Conservation (phyloP, 2,329 filamentous ascomycete species). For the Xylaria sp. region DNA sequence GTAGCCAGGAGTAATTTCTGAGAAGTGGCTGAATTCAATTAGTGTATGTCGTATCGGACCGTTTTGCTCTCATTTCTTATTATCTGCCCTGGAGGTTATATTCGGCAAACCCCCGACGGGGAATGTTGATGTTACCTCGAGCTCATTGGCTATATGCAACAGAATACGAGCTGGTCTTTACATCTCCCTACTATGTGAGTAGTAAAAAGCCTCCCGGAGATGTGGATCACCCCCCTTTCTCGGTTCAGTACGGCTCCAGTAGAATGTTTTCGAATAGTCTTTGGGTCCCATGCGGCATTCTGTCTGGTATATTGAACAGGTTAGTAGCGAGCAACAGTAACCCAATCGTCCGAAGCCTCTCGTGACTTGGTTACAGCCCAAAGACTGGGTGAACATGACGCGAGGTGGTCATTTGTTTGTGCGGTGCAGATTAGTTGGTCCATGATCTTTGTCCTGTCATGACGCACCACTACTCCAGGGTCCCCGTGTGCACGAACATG, state of each 20-base stretch:
- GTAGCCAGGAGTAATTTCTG: not conserved
- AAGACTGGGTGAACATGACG: slow-evolving; percentile 8
- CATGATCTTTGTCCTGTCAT: slow-evolving; percentile 20
- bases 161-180: slow-evolving; percentile 31
- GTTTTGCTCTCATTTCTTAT: slow-evolving; percentile 22
- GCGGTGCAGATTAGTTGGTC: not conserved
- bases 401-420: slow-evolving; percentile 4
- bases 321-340: not conserved
- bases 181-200: slow-evolving; percentile 3
- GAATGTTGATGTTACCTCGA: slow-evolving; percentile 15
- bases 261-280: slow-evolving; percentile 13
- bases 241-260: slow-evolving; percentile 9
- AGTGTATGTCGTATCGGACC: slow-evolving; percentile 34
- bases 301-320: slow-evolving; percentile 4
- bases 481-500: slow-evolving; percentile 4
- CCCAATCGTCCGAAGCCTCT: not conserved
- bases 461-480: slow-evolving; percentile 6
- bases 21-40: slow-evolving; percentile 13
- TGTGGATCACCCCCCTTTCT: slow-evolving; percentile 14
- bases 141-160: slow-evolving; percentile 30
- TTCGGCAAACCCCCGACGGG: slow-evolving; percentile 22
- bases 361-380: not conserved
- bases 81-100: slow-evolving; percentile 20
- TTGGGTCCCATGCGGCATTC: slow-evolving; percentile 10
- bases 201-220: slow-evolving; percentile 13